Evolutionary conservation across 164 flowering plant species (phyloP).

Genomic region (Buxus sempervirens): DNA sequence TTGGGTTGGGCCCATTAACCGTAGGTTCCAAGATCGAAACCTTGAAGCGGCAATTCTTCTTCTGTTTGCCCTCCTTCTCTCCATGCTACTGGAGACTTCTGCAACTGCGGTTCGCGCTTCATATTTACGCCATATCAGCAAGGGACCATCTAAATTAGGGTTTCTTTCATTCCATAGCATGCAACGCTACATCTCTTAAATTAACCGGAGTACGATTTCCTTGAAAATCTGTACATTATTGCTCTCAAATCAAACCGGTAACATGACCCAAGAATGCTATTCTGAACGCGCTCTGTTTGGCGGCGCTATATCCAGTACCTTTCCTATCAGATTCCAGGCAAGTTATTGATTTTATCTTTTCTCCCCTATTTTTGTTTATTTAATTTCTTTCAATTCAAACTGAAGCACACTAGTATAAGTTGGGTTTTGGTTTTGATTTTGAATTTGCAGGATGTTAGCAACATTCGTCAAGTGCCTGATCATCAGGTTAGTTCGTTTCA

Average conservation of each 20-base stretch:
- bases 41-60: slow-evolving; percentile 9
- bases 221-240: no score
- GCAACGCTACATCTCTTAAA: no score
- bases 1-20: slow-evolving; percentile 99
- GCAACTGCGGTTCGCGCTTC: no score
- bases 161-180: no score
- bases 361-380: neutral
- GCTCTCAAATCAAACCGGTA: neutral
- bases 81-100: no score
- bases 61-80: no score
- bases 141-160: no score
- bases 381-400: neutral
- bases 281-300: slow-evolving; percentile 60
- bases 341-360: neutral
- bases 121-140: no score
- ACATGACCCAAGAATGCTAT: slow-evolving; percentile 19
- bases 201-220: no score
- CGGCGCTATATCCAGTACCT: slow-evolving; percentile 54
- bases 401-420: neutral
- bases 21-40: slow-evolving; percentile 95
- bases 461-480: slow-evolving; percentile 82
- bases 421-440: neutral
- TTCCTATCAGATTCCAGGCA: slow-evolving; percentile 73
- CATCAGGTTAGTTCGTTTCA: slow-evolving; percentile 55
- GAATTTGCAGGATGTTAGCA: slow-evolving; percentile 67